Percentiles rank a stretch among this genome's conserved stretches.
These are phyloP conservation scores for Perkinsus chesapeaki DNA, from an alignment of 169 alveolate species.

Conservation along the genomic window DNA sequence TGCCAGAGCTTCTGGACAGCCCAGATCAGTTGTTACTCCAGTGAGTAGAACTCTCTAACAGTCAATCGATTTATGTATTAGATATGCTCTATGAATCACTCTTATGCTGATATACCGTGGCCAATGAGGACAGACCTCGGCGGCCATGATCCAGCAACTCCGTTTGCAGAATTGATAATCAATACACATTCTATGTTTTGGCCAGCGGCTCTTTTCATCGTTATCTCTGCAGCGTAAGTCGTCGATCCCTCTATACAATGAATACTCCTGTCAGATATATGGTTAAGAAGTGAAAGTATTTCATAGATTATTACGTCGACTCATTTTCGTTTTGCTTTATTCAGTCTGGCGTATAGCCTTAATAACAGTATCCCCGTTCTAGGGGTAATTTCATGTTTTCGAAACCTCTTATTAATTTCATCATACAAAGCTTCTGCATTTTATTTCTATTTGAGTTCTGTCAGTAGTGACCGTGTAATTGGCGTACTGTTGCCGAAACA, in stretches of 20 bases:
- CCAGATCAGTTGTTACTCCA: neutral
- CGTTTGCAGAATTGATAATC: neutral
- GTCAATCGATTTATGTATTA: neutral
- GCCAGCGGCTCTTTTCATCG: neutral
- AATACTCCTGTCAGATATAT: neutral
- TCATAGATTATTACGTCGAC: too few species aligned
- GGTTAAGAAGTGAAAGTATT: neutral
- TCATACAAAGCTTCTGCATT: too few species aligned
- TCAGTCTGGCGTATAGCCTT: too few species aligned
- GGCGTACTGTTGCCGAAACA: too few species aligned
- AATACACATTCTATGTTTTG: neutral
- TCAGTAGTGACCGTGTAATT: too few species aligned
- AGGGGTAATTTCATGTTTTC: too few species aligned
- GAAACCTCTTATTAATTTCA: too few species aligned
- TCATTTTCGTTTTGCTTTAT: too few species aligned
- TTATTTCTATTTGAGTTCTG: too few species aligned
- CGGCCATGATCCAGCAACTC: neutral
- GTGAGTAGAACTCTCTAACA: neutral
- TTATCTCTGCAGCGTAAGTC: neutral
- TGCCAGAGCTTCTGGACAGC: neutral
- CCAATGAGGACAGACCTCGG: neutral
- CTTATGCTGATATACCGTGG: neutral
- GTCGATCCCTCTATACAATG: neutral
- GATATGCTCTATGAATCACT: neutral
- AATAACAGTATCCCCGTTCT: too few species aligned